Base-by-base conservation (phyloP, 768 basidiomycete species). In the Podaxis pistillaris region DNA sequence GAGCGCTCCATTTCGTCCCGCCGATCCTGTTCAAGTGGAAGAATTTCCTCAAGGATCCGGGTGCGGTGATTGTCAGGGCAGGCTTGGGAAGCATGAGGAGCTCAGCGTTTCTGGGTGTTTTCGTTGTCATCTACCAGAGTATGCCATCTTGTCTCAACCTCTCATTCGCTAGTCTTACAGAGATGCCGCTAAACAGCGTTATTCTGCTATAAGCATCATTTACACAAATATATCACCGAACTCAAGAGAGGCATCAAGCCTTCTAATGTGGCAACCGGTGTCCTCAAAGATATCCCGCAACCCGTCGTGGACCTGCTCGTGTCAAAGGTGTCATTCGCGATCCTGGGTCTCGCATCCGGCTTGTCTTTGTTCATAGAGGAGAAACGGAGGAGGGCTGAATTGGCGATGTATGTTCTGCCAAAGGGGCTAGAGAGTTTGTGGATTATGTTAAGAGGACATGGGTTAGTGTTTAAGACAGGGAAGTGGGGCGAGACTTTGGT, bases 341-440 rank as follows among this genome's bases (percentile, higher is more conserved):
- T 93, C 2, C 80, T 85, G 2, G 95, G 95, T 0, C 79, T 93
- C 47, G 73, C 87, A 6, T 79, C 90, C 9, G 94, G 93, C 12
- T 67, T 96, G 11, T 82, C 93, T 7, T 75, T 98, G 53, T 86
- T 97, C 62, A 83, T 96, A 2, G 96, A 98, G 69, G 95, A 93
- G 70, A 88, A 85, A 76, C 83, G 89, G 68, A 81, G 96, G n/a
- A 83, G 95, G 4, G 90, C 86, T 1, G 96, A 98, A 75, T 77
- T 98, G 65, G 94, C 95, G 64, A 93, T 94, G 94, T 94, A 90
- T 71, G 89, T 88, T 1, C 75, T 98, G 26, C 96, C 96, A 3
- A 93, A 94, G 72, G 93, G 86, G 0, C 73, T 98, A 38, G 95
- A 98, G 78, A 93, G 92, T 58, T 85, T 85, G n/a, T 98, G 94